A percentile compares a stretch with the other conserved stretches of the same genome.
These are phyloP conservation scores for Craspedostauros australis DNA, from an alignment of 108 stramenopile genomes.

Conservation along the genomic window DNA sequence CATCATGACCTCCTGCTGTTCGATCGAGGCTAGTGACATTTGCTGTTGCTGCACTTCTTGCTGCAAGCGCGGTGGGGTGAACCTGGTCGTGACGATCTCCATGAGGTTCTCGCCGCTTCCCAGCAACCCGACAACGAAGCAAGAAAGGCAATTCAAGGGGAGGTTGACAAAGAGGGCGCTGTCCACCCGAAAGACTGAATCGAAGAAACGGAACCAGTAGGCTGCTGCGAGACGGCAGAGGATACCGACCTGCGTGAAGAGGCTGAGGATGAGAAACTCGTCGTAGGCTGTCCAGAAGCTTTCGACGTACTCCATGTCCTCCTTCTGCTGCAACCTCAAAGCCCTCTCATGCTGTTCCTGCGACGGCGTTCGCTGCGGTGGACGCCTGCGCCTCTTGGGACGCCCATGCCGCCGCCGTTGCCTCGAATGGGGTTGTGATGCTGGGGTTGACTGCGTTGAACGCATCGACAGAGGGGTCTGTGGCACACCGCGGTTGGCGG, in stretches of 20 bases:
- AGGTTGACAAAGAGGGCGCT: slow-evolving; percentile 68
- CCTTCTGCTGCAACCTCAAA: slow-evolving; percentile 10
- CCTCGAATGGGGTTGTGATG: background rate
- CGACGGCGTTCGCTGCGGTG: background rate
- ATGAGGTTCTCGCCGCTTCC: slow-evolving; percentile 58
- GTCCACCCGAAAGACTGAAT: slow-evolving; percentile 51
- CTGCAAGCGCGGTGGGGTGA: slow-evolving; percentile 33
- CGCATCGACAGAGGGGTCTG: background rate
- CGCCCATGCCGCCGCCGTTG: background rate
- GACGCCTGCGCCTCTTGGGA: background rate
- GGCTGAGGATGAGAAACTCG: slow-evolving; percentile 62
- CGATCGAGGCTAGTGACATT: too few relatives aligned
- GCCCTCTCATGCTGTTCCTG: background rate
- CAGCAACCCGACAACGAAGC: slow-evolving; percentile 70
- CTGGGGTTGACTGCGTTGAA: background rate
- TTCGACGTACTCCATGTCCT: slow-evolving; percentile 40
- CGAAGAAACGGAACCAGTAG: slow-evolving; percentile 55
- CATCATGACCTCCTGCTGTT: too few relatives aligned
- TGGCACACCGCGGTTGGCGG: background rate
- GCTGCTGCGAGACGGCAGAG: slow-evolving; percentile 59
- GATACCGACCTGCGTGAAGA: slow-evolving; percentile 73
- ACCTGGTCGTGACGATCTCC: slow-evolving; percentile 43
- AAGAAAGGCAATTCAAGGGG: slow-evolving; percentile 69
- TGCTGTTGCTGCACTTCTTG: slow-evolving; percentile 26
- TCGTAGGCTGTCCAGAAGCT: slow-evolving; percentile 76